These are phyloP conservation scores for Purpureocillium lavendulum DNA, from an alignment of 2,329 filamentous ascomycete genomes.

Conservation along the genomic window DNA sequence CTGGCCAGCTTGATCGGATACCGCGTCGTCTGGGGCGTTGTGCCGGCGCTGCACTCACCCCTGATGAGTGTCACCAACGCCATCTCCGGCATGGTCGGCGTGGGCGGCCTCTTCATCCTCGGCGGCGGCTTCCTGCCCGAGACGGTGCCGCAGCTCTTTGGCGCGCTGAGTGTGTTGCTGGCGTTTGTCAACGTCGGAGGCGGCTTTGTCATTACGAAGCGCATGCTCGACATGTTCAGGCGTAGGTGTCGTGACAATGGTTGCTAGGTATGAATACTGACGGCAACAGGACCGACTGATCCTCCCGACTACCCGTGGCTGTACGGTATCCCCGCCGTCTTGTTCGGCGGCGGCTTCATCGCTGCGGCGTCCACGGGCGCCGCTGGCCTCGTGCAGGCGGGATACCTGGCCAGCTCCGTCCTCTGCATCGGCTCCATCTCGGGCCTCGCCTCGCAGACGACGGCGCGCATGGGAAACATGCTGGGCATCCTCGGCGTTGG, in stretches of 20 bases:
- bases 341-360: conserved; percentile 76
- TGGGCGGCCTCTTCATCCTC: conserved; percentile 83
- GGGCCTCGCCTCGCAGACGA: conserved; percentile 71
- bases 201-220: conserved; percentile 84
- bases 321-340: conserved; percentile 65
- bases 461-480: conserved; percentile 77
- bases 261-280: too few species aligned
- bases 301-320: conserved; percentile 85
- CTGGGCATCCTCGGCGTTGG: conserved; percentile 80
- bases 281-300: conserved; percentile 58
- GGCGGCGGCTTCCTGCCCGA: conserved; percentile 71
- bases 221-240: conserved; percentile 91
- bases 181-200: conserved; percentile 86
- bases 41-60: conserved; percentile 75
- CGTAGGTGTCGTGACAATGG: conserved; percentile 30
- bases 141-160: conserved; percentile 71
- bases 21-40: conserved; percentile 79
- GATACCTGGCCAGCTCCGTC: conserved; percentile 76
- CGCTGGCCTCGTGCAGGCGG: conserved; percentile 77
- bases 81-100: conserved; percentile 84
- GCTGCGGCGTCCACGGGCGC: conserved; percentile 74
- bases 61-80: conserved; percentile 92
- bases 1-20: conserved; percentile 82
- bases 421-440: conserved; percentile 81
- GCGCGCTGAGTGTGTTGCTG: conserved; percentile 70